Base-by-base conservation (phyloP, 768 basidiomycete genomes). In the Hemileccinum impolitum region DNA sequence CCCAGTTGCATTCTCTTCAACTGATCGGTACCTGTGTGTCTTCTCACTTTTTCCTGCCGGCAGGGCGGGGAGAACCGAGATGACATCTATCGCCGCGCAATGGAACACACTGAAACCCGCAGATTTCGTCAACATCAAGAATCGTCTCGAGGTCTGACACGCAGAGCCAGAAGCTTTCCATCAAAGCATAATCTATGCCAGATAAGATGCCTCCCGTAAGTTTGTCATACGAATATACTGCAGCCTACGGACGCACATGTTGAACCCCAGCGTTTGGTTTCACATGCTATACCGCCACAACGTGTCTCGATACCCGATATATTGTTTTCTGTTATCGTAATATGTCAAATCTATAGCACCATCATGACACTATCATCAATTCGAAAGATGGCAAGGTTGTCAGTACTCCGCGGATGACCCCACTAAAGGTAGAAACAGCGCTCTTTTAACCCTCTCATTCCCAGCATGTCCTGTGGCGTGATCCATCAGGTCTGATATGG, bases 391-490 rank as follows among this genome's bases (percentile, higher is more conserved):
- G 40, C 30, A 39, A 41, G 17, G 15, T 10, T 10, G 18, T 26
- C 23, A 30, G 42, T 35, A 43, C 36, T 0, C 43, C 47, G 41
- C 36, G 19, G 52, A n/a, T 40, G 21, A 14, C 21, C 38, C 31
- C 13, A 31, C 63, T 71, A 90, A 51, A 91, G 72, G 67, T 81
- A 90, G 71, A 87, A 90, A 63, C 89, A 90, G 36, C 87, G 76
- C 49, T 91, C 89, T 59, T 86, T 90, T 56, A 90, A 65, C 42
- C 84, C 88, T 38, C 88, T 80, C 79, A 90, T 84, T 45, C 89
- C 89, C 55, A 91, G 69, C 45, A 82, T 61, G 55, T 88, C 86
- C 89, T 91, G 65, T 54, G 47, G 50, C 51, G 41, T 35, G 28
- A 39, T 44, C 9, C 35, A 1, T 63, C 25, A 55, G 36, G 18